Percentiles rank a stretch among this genome's conserved stretches.
Conservation (phyloP, 768 basidiomycete genomes). For the Suillus subaureus region DNA sequence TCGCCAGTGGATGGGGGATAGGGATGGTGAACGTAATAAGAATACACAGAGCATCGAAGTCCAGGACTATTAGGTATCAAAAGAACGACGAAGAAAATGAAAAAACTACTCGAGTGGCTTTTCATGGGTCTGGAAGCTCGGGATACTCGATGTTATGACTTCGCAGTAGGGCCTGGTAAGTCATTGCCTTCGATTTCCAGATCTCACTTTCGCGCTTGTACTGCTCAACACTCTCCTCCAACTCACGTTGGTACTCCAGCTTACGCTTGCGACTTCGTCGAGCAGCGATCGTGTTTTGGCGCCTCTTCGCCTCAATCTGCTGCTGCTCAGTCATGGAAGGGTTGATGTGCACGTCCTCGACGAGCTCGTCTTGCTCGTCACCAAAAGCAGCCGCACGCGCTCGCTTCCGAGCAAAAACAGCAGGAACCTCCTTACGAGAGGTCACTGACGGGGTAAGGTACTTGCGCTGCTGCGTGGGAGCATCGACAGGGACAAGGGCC, state of each 20-base stretch:
- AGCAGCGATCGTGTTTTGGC: slow-evolving; percentile 85
- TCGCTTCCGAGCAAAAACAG: slow-evolving; percentile 69
- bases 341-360: slow-evolving; percentile 40
- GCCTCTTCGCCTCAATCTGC: slow-evolving; percentile 77
- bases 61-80: neutral
- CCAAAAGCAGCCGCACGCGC: slow-evolving; percentile 48
- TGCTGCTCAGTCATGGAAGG: slow-evolving; percentile 58
- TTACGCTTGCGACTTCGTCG: slow-evolving; percentile 78
- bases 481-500: slow-evolving; percentile 66
- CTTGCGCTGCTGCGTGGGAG: slow-evolving; percentile 79
- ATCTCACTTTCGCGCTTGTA: slow-evolving; percentile 60
- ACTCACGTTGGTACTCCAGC: slow-evolving; percentile 62
- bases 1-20: slow-evolving; percentile 46
- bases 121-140: slow-evolving; percentile 40
- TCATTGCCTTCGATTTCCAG: slow-evolving; percentile 60
- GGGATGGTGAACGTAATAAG: slow-evolving; percentile 27
- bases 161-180: slow-evolving; percentile 51
- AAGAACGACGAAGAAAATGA: slow-evolving; percentile 17
- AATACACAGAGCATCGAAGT: slow-evolving; percentile 50
- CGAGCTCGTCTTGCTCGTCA: slow-evolving; percentile 53
- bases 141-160: slow-evolving; percentile 62
- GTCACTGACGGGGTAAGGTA: slow-evolving; percentile 75
- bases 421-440: slow-evolving; percentile 78
- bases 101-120: neutral
- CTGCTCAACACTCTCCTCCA: slow-evolving; percentile 58